Base-by-base conservation (phyloP, 148 eudicot species). In the Pharnaceum exiguum region DNA sequence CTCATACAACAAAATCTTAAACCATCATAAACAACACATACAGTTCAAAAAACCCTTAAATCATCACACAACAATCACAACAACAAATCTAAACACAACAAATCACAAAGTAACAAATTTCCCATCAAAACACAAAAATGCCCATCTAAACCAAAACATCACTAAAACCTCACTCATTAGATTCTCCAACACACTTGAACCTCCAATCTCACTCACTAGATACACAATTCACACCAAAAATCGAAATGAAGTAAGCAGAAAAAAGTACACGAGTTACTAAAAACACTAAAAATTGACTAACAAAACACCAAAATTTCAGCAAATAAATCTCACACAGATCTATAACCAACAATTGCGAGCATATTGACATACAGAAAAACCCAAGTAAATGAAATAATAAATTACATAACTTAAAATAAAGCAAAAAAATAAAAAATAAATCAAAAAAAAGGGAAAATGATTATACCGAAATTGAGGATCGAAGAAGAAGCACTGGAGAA, bases 401-500 rank as follows among this genome's bases (percentile, higher is more conserved):
- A 32, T 57, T 46, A n/a, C n/a, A n/a, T n/a, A n/a, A n/a, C n/a
- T n/a, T n/a, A n/a, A n/a, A 61, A 10, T 25, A 10, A 32, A 5
- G 5, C 2, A 35, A n/a, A 35, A 28, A 29, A 26, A 60, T 10
- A 43, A 43, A 43, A 17, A 2, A 4, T 18, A 22, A 15, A 28
- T 2, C 7, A 51, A 62, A 25, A 2, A 32, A 30, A 9, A 52
- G 21, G 23, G 33, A 55, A 56, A 45, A 45, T 63, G n/a, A n/a
- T n/a, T n/a, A n/a, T 48, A 70, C 74, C 63, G 9, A 55, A 17
- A 30, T 47, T 70, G 27, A 3, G 38, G 53, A 55, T 62, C 47
- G 54, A 45, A 47, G 18, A 60, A 24, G 26, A 38, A 66, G n/a
- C 38, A 29, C 24, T 18, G 15, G 21, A 0, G 21, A 53, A 47